A percentile compares a stretch with the other conserved stretches of the same genome.
Evolutionary conservation across 129 eudicot genomes (phyloP).

Genomic region (Rutidosis leptorrhynchoides): DNA sequence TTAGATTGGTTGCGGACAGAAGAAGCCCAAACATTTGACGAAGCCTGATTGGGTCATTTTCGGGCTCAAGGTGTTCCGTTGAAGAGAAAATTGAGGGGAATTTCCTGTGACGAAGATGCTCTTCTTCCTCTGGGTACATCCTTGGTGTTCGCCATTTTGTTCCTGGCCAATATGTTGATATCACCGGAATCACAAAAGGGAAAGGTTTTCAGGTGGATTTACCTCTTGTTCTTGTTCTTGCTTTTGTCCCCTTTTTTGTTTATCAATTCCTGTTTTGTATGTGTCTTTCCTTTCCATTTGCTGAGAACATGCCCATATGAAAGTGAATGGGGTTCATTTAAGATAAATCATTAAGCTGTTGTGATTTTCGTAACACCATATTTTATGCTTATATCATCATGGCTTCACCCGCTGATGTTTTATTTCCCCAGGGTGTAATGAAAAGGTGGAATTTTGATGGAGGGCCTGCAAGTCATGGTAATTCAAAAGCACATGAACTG

Average conservation of each 20-base stretch:
- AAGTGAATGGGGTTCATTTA: no score
- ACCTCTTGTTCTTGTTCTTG: no score
- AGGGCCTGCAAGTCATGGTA: conserved; percentile 88
- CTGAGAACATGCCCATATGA: no score
- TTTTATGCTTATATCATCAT: no score
- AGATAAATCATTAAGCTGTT: no score
- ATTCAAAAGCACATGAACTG: conserved; percentile 72
- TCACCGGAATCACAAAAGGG: conserved; percentile 82
- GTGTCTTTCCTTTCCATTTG: no score
- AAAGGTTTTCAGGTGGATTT: conserved; percentile 93
- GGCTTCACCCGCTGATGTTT: no score
- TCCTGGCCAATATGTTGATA: conserved; percentile 85
- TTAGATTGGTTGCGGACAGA: conserved; percentile 88
- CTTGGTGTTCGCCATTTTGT: conserved; percentile 83
- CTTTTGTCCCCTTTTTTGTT: no score
- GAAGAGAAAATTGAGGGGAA: conserved; percentile 93
- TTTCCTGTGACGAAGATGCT: conserved; percentile 92
- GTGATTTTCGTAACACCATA: no score
- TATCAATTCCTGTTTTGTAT: no score
- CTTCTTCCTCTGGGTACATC: conserved; percentile 83
- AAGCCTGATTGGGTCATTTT: conserved; percentile 95
- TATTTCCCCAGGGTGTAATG: conserved; percentile 94
- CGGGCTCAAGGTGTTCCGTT: conserved; percentile 88
- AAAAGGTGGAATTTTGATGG: conserved; percentile 67
- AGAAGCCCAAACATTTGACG: conserved; percentile 82